Evolutionary conservation across 129 eudicot species (phyloP).

Genomic region (Smallanthus sonchifolius): DNA sequence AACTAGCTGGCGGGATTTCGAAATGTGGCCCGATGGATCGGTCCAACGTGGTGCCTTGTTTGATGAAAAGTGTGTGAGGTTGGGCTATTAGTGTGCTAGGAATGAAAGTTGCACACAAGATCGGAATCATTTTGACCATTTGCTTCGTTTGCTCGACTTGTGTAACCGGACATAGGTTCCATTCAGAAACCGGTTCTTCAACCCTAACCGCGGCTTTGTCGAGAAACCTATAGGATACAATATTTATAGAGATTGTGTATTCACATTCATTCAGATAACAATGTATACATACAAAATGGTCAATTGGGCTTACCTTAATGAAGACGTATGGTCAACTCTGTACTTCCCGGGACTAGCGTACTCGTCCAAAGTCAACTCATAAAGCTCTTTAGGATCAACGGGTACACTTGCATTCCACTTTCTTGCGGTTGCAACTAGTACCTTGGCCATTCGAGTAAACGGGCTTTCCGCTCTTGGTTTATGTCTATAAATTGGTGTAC

Average conservation of each 20-base stretch:
- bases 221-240: constrained; percentile 33
- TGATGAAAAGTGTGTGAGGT: constrained; percentile 49
- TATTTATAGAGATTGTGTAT: background rate
- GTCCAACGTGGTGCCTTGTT: constrained; percentile 55
- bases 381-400: constrained; percentile 46
- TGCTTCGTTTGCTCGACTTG: constrained; percentile 71
- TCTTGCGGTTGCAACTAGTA: constrained; percentile 46
- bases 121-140: constrained; percentile 60
- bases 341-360: constrained; percentile 38
- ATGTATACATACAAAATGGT: background rate
- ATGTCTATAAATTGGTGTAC: constrained; percentile 62
- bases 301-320: constrained; percentile 30
- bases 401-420: constrained; percentile 46
- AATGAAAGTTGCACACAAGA: constrained; percentile 38
- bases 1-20: constrained; percentile 62
- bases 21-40: constrained; percentile 50
- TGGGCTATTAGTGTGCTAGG: constrained; percentile 57
- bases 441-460: constrained; percentile 50
- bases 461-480: constrained; percentile 55
- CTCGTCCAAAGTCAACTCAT: constrained; percentile 48
- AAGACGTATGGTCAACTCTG: constrained; percentile 40
- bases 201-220: constrained; percentile 51
- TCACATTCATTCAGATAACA: background rate
- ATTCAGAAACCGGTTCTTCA: constrained; percentile 21
- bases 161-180: constrained; percentile 53